Evolutionary conservation across 805 yeast species (phyloP).

Genomic region (Komagataella kurtzmanii): DNA sequence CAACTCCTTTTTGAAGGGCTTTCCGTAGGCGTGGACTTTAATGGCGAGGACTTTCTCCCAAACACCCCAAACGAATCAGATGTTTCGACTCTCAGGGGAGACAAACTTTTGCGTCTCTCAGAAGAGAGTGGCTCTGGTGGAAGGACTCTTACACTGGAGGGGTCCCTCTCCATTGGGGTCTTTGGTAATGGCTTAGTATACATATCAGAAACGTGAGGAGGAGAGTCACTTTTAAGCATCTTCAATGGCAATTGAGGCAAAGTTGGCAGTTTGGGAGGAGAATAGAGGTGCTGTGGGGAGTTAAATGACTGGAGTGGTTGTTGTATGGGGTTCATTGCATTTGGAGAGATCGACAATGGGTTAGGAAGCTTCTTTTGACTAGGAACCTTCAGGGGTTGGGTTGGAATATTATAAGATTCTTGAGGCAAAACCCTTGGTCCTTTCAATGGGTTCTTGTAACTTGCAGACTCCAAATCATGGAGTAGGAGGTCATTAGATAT

Average conservation of each 20-base stretch:
- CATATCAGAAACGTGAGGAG: background rate
- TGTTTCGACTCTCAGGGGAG: background rate
- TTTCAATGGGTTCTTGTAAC: background rate
- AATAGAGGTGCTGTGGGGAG: background rate
- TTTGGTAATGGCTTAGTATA: background rate
- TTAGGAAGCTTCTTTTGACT: background rate
- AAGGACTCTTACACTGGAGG: background rate
- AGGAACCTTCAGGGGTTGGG: background rate
- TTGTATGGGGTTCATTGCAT: background rate
- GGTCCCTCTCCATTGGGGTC: background rate
- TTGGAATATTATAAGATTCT: background rate
- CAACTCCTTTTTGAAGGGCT: background rate
- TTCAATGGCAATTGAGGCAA: background rate
- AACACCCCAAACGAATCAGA: background rate
- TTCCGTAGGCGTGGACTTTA: background rate
- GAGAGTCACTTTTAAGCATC: background rate
- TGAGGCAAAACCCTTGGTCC: background rate
- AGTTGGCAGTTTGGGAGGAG: background rate
- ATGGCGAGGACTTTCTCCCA: background rate
- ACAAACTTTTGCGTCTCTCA: background rate
- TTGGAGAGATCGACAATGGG: background rate
- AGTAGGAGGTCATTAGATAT: background rate
- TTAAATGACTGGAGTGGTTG: background rate
- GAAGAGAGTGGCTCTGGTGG: background rate
- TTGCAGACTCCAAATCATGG: background rate